Evolutionary conservation across 495 filamentous ascomycete genomes (phyloP), one percentile per base, ranked within the genome.

Genomic region (Penicillium fimorum): DNA sequence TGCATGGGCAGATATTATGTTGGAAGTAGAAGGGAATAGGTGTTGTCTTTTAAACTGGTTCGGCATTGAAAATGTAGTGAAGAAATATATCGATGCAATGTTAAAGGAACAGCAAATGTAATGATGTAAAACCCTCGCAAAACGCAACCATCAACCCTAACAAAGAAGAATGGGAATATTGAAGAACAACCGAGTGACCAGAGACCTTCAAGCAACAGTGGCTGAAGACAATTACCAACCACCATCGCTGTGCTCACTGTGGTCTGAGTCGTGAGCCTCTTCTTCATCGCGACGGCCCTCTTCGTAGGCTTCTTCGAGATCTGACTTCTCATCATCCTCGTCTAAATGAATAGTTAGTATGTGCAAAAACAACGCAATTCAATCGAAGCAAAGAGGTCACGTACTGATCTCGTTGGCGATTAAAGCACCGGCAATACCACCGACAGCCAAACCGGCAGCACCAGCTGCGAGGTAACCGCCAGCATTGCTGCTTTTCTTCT

Each of bases 1-100:
- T 83, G 41, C 71, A 81, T 70, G 79, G 79, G 37, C 71, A 86
- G 68, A 74, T 86, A 43, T 55, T 83, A 20, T 83, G 78, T 67
- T 71, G 68, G 52, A 77, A 75, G 46, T 68, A 47, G 61, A n/a
- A 38, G 47, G 17, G 1, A 9, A 35, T 1, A 20, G 15, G 1
- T 15, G 33, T 37, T 38, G 35, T 17, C 35, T 17, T 37, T 38
- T 17, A 9, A 38, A 15, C 5, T 38, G 15, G 2, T 38, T 38
- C 15, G 13, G 35, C 15, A 49, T 33, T 20, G 3, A 4, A n/a
- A 50, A 18, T 25, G 15, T 12, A 17, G 22, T 9, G 25, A 27
- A n/a, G 9, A 12, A 24, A 17, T 29, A 17, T 50, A 9, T 27
- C 25, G 12, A 50, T 18, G 48, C 5, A 50, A 41, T 40, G 29